Base-by-base conservation (phyloP, 2,329 filamentous ascomycete genomes). In the Zasmidium citrigriseum region DNA sequence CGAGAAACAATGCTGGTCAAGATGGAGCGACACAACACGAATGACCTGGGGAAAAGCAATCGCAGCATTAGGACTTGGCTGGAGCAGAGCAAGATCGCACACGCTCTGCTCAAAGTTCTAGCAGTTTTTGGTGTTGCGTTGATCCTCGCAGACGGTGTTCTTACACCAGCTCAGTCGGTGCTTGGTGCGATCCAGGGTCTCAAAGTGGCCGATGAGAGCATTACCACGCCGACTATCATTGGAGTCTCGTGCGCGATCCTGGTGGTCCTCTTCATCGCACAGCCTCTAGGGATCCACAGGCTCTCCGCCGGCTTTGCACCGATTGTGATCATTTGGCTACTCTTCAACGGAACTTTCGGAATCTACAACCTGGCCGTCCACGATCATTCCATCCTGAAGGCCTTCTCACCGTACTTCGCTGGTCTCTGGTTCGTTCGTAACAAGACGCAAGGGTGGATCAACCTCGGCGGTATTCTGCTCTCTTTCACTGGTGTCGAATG, bases 401-500 rank as follows among this genome's bases (percentile, higher is more conserved):
- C 81, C 0, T 83, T 84, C 68, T 75, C 74, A 20, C 77, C 77
- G 0, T 82, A 81, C 63, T 87, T 80, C 58, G 86, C 86, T 2
- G 83, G 86, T 49, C 70, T 78, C 2, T 89, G 85, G 68, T 79
- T 89, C 41, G 70, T 82, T 18, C 78, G 83, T 12, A 86, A 87
- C 65, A 79, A 80, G 52, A 78, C 81, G 2, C 77, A 82, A 7
- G 86, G 84, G 0, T 89, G 87, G 86, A 78, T 78, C 59, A 83
- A 82, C 59, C 78, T 90, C 1, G 87, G 67, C 29, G 89, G 89
- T 4, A 83, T 91, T 20, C 73, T 93, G 2, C 81, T 92, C 9
- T 83, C 86, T 2, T 91, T 92, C 67, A 91, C 89, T 2, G 89
- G 86, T 44, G 87, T 90, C 16, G 89, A 92, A 70, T 88, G 89